phyloP scores from a whole-genome alignment of 1,139 yeast species.

The Scheffersomyces quercinus region DNA sequence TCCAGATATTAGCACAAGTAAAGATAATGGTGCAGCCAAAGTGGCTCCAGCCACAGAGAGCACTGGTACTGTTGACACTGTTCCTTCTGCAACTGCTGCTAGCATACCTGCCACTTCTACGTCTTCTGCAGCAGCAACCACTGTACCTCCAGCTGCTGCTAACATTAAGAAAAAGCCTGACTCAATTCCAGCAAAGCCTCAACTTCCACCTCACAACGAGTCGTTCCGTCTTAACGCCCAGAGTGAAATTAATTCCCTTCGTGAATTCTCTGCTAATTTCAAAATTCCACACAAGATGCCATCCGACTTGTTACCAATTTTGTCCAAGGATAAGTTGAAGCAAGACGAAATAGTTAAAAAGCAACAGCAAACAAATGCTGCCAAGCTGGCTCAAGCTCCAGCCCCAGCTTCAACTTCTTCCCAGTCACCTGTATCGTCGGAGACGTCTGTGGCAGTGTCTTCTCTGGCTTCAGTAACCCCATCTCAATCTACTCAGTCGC shows the following conservation, averaged over 20 bases:
- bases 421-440: background rate
- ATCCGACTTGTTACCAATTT: slow-evolving; percentile 70
- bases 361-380: slow-evolving; percentile 18
- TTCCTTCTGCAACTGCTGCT: background rate
- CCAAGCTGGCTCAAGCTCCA: background rate
- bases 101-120: background rate
- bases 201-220: slow-evolving; percentile 29
- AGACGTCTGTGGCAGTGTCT: slow-evolving; percentile 9
- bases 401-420: background rate
- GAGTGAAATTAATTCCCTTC: slow-evolving; percentile 75
- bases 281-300: slow-evolving; percentile 78
- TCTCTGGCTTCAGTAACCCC: too few species aligned
- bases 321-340: slow-evolving; percentile 65
- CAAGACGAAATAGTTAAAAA: slow-evolving; percentile 59
- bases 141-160: slow-evolving; percentile 17
- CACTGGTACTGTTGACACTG: background rate
- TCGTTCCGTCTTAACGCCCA: slow-evolving; percentile 54
- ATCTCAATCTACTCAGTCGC: slow-evolving; percentile 2
- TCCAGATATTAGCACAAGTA: slow-evolving; percentile 1
- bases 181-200: slow-evolving; percentile 39
- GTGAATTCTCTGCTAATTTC: slow-evolving; percentile 79
- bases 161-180: slow-evolving; percentile 19
- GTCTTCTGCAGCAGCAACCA: slow-evolving; percentile 3
- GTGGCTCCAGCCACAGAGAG: background rate
- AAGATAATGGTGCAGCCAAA: background rate